Base-by-base conservation (phyloP, 176 grass and related monocot species). In the Triticum dicoccoides region DNA sequence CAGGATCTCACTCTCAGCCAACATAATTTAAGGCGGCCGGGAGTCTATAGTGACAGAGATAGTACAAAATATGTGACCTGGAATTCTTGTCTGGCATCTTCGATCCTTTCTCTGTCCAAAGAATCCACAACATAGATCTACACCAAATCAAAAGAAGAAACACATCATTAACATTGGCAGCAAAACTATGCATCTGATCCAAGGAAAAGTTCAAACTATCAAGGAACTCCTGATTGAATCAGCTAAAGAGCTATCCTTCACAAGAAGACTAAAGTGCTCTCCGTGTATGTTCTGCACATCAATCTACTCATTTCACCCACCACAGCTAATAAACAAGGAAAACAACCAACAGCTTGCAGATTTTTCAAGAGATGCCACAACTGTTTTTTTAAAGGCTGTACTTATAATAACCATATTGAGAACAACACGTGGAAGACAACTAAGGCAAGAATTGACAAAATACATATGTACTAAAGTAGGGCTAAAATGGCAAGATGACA, bases 81-180 rank as follows among this genome's bases (percentile, higher is more conserved):
- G 73, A 98, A 98, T 89, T 98, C 95, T 87, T 86, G 88, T 27
- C 90, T 82, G 25, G 95, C 95, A 21, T 91, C 90, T 81, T 45
- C 77, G 59, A 98, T 98, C 69, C 95, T 93, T 82, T 98, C 95
- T 92, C 95, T 95, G 73, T 98, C 95, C 89, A 98, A 87, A 20
- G 95, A 98, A 87, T 98, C 95, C 38, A 98, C 91, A 20, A 95
- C 95, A 84, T 98, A 98, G 32, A 98, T 95, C 95, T 95, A 88
- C 82, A 87, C 74, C 11, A 86, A 86, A 66, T 79, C 2, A 18
- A 76, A 86, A 83, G 69, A 18, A 86, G 59, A 85, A 45, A 70
- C 20, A 88, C 82, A 47, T 87, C 27, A 49, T 69, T 42, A 47
- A 80, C 63, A 3, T 18, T 29, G 6, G 69, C 20, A 81, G 84